Evolutionary conservation across 2,329 filamentous ascomycete species (phyloP), one percentile per base, ranked within the genome.

Genomic region (Cytospora mali): DNA sequence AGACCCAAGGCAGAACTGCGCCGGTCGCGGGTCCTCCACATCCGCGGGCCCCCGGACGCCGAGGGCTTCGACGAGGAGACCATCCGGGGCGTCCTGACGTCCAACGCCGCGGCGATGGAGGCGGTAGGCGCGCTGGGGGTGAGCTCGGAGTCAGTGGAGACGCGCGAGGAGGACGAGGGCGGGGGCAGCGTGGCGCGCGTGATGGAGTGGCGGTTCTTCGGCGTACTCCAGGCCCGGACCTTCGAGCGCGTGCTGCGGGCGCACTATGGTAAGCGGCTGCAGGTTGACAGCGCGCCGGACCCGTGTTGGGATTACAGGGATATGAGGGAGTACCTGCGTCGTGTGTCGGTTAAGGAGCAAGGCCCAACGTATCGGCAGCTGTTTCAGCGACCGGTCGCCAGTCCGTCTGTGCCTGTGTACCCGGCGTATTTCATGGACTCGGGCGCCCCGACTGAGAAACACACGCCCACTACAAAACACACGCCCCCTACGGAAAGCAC

Each of bases 141-240:
- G 29, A 4, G 25, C 13, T 51, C 29, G 14, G 60, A 57, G 48
- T 33, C 54, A 11, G 54, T 54, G 48, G 33, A 28, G 21, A 11
- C 14, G 21, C 13, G 35, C 16, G 50, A 55, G 42, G 27, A 27
- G 11, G 21, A n/a, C 7, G 48, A 35, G 4, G 42, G 14, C 14
- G 39, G 1, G 18, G n/a, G 7, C 16, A 18, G 39, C 13, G 18
- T 16, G 13, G 13, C 39, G n/a, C 42, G 42, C 42, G 31, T n/a
- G 4, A 28, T 58, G 31, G 48, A 58, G 56, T 58, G 56, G 56
- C 48, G 48, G 11, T 58, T 58, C 48, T 51, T 58, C 29, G 49
- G 21, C n/a, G 16, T 6, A 7, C 29, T 3, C 35, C 55, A 58
- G 55, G 55, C 46, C 16, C 21, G 5, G 21, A 46, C 46, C 29